These are phyloP conservation scores for Saturnispora hagleri DNA, from an alignment of 805 yeast genomes.

Conservation along the genomic window DNA sequence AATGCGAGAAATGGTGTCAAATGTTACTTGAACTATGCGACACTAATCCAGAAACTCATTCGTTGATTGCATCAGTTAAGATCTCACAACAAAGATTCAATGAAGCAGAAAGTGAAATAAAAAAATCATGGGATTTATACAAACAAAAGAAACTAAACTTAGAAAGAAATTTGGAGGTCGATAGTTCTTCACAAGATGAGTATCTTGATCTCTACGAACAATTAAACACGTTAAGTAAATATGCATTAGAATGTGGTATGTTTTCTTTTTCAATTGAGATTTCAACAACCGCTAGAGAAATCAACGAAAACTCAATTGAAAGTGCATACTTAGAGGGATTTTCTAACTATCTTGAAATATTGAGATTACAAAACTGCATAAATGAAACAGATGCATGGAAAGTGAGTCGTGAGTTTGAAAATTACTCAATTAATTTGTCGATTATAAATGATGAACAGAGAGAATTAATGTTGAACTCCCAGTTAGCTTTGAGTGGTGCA, in stretches of 20 bases:
- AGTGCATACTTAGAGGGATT: constrained; percentile 77
- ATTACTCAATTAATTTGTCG: constrained; percentile 21
- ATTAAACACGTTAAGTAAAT: constrained; percentile 60
- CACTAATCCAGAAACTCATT: constrained; percentile 71
- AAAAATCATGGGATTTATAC: constrained; percentile 65
- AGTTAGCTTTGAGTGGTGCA: constrained; percentile 32
- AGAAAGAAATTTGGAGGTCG: constrained; percentile 29
- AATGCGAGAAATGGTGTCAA: constrained; percentile 65
- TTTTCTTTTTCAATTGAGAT: constrained; percentile 61
- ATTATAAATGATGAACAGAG: constrained; percentile 12
- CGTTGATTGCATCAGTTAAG: constrained; percentile 74
- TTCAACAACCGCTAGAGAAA: constrained; percentile 56
- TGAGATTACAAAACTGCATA: constrained; percentile 24
- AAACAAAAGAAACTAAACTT: constrained; percentile 39
- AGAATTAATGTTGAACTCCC: constrained; percentile 31
- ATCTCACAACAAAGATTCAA: constrained; percentile 72
- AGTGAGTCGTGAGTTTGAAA: constrained; percentile 34
- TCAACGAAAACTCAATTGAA: constrained; percentile 81
- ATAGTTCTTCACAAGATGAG: constrained; percentile 29
- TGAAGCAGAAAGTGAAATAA: constrained; percentile 66
- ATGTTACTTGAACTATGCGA: constrained; percentile 52
- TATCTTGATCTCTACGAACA: constrained; percentile 66
- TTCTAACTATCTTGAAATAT: constrained; percentile 47
- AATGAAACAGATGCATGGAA: constrained; percentile 12
- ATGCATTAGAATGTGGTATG: constrained; percentile 66